These are phyloP conservation scores for Russula compacta DNA, from an alignment of 768 basidiomycete species.

Conservation along the genomic window DNA sequence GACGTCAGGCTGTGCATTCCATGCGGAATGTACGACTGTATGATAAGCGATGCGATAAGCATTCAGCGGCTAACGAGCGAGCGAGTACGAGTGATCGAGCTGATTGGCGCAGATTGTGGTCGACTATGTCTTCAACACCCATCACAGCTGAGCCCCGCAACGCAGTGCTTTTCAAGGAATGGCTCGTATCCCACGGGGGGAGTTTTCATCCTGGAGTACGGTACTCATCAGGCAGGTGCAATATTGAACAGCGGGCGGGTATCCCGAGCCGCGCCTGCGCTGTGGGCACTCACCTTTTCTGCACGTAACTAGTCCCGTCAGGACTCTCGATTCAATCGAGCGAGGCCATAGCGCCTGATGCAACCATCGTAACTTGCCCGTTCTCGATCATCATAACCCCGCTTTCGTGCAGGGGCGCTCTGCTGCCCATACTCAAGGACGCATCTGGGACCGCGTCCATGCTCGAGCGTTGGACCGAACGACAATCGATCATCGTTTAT, in stretches of 20 bases:
- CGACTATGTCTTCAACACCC: neutral
- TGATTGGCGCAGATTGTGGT: too few species aligned
- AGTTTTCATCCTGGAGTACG: conserved; percentile 39
- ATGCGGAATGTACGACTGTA: too few species aligned
- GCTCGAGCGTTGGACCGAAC: conserved; percentile 42
- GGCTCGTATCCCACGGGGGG: conserved; percentile 44
- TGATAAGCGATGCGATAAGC: too few species aligned
- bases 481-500: conserved; percentile 63
- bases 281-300: too few species aligned
- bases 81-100: too few species aligned
- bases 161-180: conserved; percentile 34
- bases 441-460: neutral
- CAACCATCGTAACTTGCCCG: conserved; percentile 56
- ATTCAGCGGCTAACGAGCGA: too few species aligned
- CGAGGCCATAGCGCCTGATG: conserved; percentile 39
- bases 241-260: too few species aligned
- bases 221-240: conserved; percentile 40
- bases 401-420: conserved; percentile 35
- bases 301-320: conserved; percentile 17
- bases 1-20: too few species aligned
- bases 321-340: conserved; percentile 47
- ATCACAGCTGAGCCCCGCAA: conserved; percentile 16
- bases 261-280: too few species aligned
- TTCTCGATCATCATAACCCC: conserved; percentile 56
- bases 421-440: conserved; percentile 33